Base-by-base conservation (phyloP, 495 filamentous ascomycete genomes). In the Podospora appendiculata region DNA sequence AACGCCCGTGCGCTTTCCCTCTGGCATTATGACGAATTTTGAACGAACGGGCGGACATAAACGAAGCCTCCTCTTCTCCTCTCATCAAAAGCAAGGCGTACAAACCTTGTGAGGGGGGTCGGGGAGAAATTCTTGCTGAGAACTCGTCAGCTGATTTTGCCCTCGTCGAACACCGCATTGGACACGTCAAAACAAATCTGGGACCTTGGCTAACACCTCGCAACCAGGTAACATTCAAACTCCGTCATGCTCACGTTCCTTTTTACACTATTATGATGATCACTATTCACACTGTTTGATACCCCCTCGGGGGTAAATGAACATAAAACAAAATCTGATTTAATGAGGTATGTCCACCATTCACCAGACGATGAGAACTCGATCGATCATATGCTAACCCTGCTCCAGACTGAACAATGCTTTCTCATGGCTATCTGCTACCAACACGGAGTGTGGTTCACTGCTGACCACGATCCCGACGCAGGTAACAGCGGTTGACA, bases 31-130 rank as follows among this genome's bases (percentile, higher is more conserved):
- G 89, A 95, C 56, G 66, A 84, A 83, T 66, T 67, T 89, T 90
- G 87, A 94, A 93, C 88, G 89, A 90, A 90, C 90, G 89, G 90
- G 90, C 90, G 90, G 90, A 91, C 90, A 94, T 84, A 95, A 64
- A 80, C 77, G 82, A 86, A 82, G 79, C 80, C 79, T 69, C 71
- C 61, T 67, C 63, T 73, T 68, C 70, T 70, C 75, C 75, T 75
- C 80, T 82, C 73, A 66, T 70, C 74, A 78, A 82, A 82, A 76
- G 78, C 78, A 81, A 83, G 80, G 50, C 25, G 80, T 94, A 91
- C 89, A 95, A 91, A 85, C 83, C 84, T 81, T 84, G 86, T 81
- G 83, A 76, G 82, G 71, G 79, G 76, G 72, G 73, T 66, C 64
- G 60, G 62, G 71, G 71, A 78, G 83, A 84, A 80, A 74, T 87